These are phyloP conservation scores for Trichoderma citrinoviride DNA, from an alignment of 2,329 filamentous ascomycete species.

Conservation along the genomic window DNA sequence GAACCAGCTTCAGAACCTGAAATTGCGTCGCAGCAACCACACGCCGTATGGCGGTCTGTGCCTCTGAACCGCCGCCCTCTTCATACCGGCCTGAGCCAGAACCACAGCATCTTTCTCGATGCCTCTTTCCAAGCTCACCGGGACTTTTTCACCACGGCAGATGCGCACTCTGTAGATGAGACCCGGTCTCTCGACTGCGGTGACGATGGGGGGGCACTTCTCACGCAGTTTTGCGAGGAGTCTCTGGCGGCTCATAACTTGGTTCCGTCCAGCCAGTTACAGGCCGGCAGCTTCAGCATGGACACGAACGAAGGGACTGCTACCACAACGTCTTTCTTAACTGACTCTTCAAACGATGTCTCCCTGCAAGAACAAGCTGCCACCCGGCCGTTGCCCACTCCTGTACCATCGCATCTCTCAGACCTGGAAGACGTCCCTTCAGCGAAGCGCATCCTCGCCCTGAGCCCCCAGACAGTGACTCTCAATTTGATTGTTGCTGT, in stretches of 20 bases:
- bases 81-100: conserved; percentile 53
- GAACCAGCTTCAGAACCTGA: neutral
- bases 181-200: conserved; percentile 26
- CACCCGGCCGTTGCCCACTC: conserved; percentile 28
- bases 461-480: conserved; percentile 77
- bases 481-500: conserved; percentile 79
- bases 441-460: conserved; percentile 61
- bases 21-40: conserved; percentile 26
- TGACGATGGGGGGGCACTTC: conserved; percentile 37
- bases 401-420: conserved; percentile 37
- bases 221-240: conserved; percentile 72
- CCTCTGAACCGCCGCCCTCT: conserved; percentile 47
- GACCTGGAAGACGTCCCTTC: conserved; percentile 69
- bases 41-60: conserved; percentile 54
- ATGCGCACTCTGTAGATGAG: conserved; percentile 34
- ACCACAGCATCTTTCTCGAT: conserved; percentile 36
- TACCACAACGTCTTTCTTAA: conserved; percentile 24
- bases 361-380: conserved; percentile 13
- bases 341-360: conserved; percentile 25
- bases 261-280: conserved; percentile 61
- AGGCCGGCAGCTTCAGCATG: conserved; percentile 42
- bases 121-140: conserved; percentile 33
- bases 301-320: conserved; percentile 16
- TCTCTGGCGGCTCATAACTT: conserved; percentile 70
- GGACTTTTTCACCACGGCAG: conserved; percentile 50